phyloP scores from a whole-genome alignment of 805 yeast genomes.

The Starmerella vaccinii region DNA sequence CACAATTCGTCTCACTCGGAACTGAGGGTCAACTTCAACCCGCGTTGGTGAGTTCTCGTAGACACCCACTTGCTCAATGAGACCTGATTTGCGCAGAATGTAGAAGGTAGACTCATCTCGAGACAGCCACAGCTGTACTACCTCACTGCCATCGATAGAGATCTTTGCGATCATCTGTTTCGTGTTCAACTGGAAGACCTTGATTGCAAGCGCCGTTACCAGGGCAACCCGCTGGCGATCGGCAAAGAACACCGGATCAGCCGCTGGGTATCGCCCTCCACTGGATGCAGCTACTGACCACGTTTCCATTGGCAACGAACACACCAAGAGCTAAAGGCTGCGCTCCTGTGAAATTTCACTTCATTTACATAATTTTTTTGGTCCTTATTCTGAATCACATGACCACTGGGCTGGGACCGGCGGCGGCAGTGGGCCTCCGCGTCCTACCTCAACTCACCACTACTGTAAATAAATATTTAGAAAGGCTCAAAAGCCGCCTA shows the following conservation, averaged over 20 bases:
- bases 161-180: constrained; percentile 31
- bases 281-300: constrained; percentile 29
- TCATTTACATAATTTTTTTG: constrained; percentile 8
- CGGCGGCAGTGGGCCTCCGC: no score
- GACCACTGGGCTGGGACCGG: no score
- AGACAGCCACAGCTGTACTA: constrained; percentile 29
- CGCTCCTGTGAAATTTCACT: background rate
- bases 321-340: background rate
- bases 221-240: constrained; percentile 31
- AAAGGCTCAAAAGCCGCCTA: no score
- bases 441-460: no score
- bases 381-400: background rate
- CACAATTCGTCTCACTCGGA: constrained; percentile 16
- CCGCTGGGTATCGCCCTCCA: constrained; percentile 33
- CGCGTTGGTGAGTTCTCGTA: constrained; percentile 10
- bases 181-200: constrained; percentile 32
- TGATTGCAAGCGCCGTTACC: constrained; percentile 32
- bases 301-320: constrained; percentile 9
- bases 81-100: constrained; percentile 23
- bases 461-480: no score
- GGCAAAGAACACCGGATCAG: constrained; percentile 31
- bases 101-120: constrained; percentile 25
- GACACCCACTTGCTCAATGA: constrained; percentile 18
- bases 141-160: constrained; percentile 29
- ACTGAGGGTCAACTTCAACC: constrained; percentile 6